phyloP scores from a whole-genome alignment of 352 stramenopile genomes.

The Pythium rishiriense region DNA sequence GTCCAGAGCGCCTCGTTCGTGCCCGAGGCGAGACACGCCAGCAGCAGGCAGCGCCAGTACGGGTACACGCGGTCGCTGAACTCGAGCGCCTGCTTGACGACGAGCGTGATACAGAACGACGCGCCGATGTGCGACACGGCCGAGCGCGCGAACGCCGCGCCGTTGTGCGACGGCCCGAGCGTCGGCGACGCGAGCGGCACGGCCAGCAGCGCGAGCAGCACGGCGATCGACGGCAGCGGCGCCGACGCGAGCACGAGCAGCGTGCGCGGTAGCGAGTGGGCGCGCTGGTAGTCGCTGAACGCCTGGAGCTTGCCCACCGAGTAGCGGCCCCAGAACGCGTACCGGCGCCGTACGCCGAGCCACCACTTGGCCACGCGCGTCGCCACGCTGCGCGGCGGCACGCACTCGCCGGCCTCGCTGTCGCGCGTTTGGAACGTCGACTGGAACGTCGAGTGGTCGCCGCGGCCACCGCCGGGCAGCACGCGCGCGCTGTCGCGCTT shows the following conservation, averaged over 20 bases:
- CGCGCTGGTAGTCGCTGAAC: conserved; percentile 24
- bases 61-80: conserved; percentile 14
- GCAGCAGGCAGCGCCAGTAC: conserved; percentile 2
- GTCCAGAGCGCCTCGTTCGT: conserved; percentile 19
- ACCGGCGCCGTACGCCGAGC: background rate
- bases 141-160: conserved; percentile 4
- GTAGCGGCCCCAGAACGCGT: conserved; percentile 26
- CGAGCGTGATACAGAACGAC: conserved; percentile 25
- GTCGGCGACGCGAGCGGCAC: conserved; percentile 16
- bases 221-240: conserved; percentile 11
- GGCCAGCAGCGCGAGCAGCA: conserved; percentile 10
- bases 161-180: conserved; percentile 5
- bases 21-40: conserved; percentile 1
- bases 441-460: background rate
- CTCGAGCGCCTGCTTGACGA: conserved; percentile 22
- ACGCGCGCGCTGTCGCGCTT: background rate
- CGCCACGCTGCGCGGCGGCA: background rate
- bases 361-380: background rate
- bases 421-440: conserved; percentile 9
- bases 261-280: conserved; percentile 4
- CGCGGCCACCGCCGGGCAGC: background rate
- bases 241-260: conserved; percentile 4
- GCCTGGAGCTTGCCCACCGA: conserved; percentile 29
- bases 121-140: conserved; percentile 22
- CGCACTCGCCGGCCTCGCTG: background rate